Evolutionary conservation across 495 filamentous ascomycete genomes (phyloP), one percentile per base, ranked within the genome.

Genomic region (Tuber brumale): DNA sequence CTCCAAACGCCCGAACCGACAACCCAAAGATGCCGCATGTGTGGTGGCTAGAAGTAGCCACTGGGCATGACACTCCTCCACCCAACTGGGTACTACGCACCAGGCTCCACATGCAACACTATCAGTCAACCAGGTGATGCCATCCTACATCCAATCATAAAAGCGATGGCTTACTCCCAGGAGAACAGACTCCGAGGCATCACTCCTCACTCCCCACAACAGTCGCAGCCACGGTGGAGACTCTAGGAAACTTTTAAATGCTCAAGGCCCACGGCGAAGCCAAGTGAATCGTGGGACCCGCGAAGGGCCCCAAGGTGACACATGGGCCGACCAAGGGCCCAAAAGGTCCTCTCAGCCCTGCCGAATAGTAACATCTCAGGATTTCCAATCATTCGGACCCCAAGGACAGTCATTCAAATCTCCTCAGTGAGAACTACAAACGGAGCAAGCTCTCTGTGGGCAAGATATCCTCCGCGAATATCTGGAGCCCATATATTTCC

Each of bases 21-120:
- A 27, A 23, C 42, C 31, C 61, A 19, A 23, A 71, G 4, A 42
- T 44, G 14, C 71, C 75, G 16, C 77, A 70, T 6, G 66, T 77
- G 8, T 79, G 77, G 81, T 80, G 79, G 83, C 79, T 84, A 75
- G 79, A 79, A 3, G 71, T 75, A 6, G 82, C 48, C 45, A 9
- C 44, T 75, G 44, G 70, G 66, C 48, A 73, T 44, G 37, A 75
- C 76, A 3, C 79, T 82, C 9, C 81, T 83, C 37, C 81, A 82
- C 70, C 12, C 14, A 16, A 79, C 79, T 18, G 81, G 81, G 79
- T 21, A 76, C 35, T 73, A 79, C 48, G 71, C 78, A 19, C 37
- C 39, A 27, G 51, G 42, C 4, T 76, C 77, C 18, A 77, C 72
- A 18, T 39, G 70, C 5, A 78, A 78, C 69, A 72, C 80, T 42